A percentile compares a stretch with the other conserved stretches of the same genome.
These are phyloP conservation scores for Calonectria hawksworthii DNA, from an alignment of 2,329 filamentous ascomycete genomes.

Conservation along the genomic window DNA sequence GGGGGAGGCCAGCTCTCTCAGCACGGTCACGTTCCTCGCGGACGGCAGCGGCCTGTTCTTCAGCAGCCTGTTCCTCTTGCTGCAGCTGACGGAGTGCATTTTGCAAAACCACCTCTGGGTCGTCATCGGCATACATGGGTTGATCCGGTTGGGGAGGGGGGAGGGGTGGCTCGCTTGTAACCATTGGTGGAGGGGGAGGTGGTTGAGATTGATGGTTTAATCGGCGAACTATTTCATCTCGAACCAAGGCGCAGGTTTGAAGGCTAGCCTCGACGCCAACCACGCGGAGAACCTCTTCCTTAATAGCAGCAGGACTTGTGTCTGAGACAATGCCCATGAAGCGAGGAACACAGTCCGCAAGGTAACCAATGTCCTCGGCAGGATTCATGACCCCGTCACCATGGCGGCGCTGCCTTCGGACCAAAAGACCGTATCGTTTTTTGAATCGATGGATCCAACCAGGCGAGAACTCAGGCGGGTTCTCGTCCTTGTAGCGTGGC, in stretches of 20 bases:
- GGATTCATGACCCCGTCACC: conserved; percentile 62
- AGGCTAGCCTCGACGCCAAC: conserved; percentile 69
- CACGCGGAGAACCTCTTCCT: conserved; percentile 68
- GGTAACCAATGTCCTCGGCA: conserved; percentile 70
- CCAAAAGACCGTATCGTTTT: conserved; percentile 72
- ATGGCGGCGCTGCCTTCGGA: conserved; percentile 68
- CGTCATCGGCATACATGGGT: conserved; percentile 63
- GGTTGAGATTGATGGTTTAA: conserved; percentile 41
- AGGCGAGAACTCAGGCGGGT: conserved; percentile 72
- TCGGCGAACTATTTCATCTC: conserved; percentile 68
- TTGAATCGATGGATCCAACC: conserved; percentile 77
- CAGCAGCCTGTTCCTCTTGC: conserved; percentile 70
- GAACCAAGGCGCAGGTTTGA: conserved; percentile 68
- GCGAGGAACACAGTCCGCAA: conserved; percentile 71
- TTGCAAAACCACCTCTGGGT: conserved; percentile 70
- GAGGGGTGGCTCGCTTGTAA: conserved; percentile 44
- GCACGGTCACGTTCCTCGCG: conserved; percentile 66
- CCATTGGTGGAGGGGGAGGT: conserved; percentile 42
- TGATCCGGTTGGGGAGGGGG: conserved; percentile 51
- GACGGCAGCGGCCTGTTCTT: conserved; percentile 68
- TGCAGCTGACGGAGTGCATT: conserved; percentile 72
- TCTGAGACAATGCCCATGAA: conserved; percentile 71
- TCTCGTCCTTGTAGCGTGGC: conserved; percentile 72
- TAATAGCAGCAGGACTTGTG: conserved; percentile 71
- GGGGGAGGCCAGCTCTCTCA: conserved; percentile 54